Percentiles rank a stretch among this genome's conserved stretches.
These are phyloP conservation scores for Amorphotheca resinae DNA, from an alignment of 495 filamentous ascomycete species.

Conservation along the genomic window DNA sequence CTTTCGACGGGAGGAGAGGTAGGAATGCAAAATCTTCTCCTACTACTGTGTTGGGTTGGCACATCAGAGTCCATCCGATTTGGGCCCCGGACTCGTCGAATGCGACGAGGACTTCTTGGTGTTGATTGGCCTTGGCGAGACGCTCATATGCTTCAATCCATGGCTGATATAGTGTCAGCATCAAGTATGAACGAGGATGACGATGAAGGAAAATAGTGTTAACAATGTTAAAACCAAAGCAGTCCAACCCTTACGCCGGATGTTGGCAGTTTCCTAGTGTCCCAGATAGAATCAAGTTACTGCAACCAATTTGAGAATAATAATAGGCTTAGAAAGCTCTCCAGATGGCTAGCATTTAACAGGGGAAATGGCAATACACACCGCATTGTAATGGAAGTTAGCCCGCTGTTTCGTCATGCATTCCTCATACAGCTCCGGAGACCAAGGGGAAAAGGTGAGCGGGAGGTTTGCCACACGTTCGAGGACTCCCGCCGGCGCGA, in stretches of 20 bases:
- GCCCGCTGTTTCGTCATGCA: slow-evolving; percentile 32
- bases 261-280: too few species aligned
- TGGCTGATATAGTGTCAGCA: slow-evolving; percentile 19
- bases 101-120: slow-evolving; percentile 34
- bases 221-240: too few species aligned
- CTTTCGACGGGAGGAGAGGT: slow-evolving; percentile 26
- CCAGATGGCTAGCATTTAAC: too few species aligned
- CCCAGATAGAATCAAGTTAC: too few species aligned
- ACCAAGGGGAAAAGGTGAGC: slow-evolving; percentile 31
- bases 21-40: slow-evolving; percentile 34
- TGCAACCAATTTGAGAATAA: too few species aligned
- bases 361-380: too few species aligned
- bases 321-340: too few species aligned
- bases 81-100: slow-evolving; percentile 30
- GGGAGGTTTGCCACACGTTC: slow-evolving; percentile 21
- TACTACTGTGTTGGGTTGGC: slow-evolving; percentile 24
- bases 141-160: slow-evolving; percentile 35
- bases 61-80: slow-evolving; percentile 40
- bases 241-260: too few species aligned
- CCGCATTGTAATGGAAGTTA: slow-evolving; percentile 31
- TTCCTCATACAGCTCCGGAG: slow-evolving; percentile 28
- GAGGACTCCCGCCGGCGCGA: slow-evolving; percentile 27
- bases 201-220: too few species aligned
- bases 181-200: background rate
- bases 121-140: slow-evolving; percentile 29